Evolutionary conservation across 495 filamentous ascomycete genomes (phyloP).

Genomic region (Penicillium odoratum): DNA sequence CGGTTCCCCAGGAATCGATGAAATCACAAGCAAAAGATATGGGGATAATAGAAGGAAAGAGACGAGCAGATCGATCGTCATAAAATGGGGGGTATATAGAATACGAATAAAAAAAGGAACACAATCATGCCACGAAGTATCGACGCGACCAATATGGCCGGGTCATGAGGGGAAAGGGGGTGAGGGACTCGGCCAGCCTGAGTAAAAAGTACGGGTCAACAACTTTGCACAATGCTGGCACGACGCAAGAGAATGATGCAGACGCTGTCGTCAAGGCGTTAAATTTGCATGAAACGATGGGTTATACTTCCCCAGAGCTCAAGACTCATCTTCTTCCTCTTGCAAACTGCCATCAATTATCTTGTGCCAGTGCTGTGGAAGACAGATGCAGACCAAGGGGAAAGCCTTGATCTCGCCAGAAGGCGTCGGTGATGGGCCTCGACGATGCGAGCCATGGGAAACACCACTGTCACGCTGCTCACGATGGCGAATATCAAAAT

Average conservation of each 20-base stretch:
- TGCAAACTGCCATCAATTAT: slow-evolving; percentile 74
- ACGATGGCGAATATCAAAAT: slow-evolving; percentile 76
- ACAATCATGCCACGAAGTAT: slow-evolving; percentile 21
- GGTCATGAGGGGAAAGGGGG: neutral
- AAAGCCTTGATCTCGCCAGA: slow-evolving; percentile 96
- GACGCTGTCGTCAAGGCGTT: slow-evolving; percentile 46
- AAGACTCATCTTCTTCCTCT: slow-evolving; percentile 40
- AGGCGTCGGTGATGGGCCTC: slow-evolving; percentile 61
- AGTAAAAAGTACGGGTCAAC: slow-evolving; percentile 19
- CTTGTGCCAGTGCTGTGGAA: slow-evolving; percentile 96
- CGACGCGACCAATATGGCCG: neutral
- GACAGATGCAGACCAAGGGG: slow-evolving; percentile 94
- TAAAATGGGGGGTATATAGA: slow-evolving; percentile 39
- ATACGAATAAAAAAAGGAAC: slow-evolving; percentile 26
- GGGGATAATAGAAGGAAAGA: slow-evolving; percentile 17
- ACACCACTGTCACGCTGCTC: slow-evolving; percentile 90
- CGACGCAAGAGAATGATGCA: slow-evolving; percentile 30
- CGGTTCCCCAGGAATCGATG: slow-evolving; percentile 21
- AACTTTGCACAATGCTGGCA: slow-evolving; percentile 24
- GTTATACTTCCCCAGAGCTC: slow-evolving; percentile 21
- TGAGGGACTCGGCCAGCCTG: slow-evolving; percentile 21
- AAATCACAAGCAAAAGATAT: slow-evolving; percentile 14
- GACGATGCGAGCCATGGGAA: slow-evolving; percentile 72
- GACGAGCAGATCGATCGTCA: slow-evolving; percentile 26
- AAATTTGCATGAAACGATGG: slow-evolving; percentile 35